These are phyloP conservation scores for Hordeum marinum DNA, from an alignment of 176 grass and related monocot genomes.

Conservation along the genomic window DNA sequence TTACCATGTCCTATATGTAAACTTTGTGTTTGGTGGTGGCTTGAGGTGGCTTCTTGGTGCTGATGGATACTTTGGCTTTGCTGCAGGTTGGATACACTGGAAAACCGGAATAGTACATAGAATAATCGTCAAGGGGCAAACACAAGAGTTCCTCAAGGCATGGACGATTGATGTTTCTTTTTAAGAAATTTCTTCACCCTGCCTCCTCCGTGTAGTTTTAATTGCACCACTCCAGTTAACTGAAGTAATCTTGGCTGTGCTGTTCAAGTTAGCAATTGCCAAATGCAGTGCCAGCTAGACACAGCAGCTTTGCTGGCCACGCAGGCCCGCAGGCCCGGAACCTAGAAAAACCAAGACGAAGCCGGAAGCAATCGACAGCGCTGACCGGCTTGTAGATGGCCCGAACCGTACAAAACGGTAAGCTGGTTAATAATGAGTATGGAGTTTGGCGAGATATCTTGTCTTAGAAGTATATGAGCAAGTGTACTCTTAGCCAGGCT, in stretches of 20 bases:
- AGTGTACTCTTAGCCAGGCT: no score
- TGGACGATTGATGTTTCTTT: not conserved
- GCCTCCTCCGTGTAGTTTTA: not conserved
- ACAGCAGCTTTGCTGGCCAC: no score
- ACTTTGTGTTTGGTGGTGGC: not conserved
- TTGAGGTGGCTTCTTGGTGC: not conserved
- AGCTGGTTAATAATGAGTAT: no score
- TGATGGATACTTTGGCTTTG: not conserved
- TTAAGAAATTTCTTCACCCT: not conserved
- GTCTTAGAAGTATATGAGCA: no score
- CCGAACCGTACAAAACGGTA: no score
- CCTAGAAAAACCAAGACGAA: no score
- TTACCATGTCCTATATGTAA: not conserved
- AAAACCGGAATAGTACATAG: not conserved
- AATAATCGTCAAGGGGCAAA: not conserved
- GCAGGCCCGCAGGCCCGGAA: no score
- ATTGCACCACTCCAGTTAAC: no score
- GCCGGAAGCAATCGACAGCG: no score
- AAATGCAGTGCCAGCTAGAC: not conserved
- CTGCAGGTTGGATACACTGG: not conserved
- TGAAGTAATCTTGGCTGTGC: not conserved
- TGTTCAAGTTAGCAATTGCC: not conserved
- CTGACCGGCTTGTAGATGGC: no score
- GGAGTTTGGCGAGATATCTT: no score
- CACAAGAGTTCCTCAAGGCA: not conserved